Conservation (phyloP, 805 yeast genomes). For the Starmerella bombi region DNA sequence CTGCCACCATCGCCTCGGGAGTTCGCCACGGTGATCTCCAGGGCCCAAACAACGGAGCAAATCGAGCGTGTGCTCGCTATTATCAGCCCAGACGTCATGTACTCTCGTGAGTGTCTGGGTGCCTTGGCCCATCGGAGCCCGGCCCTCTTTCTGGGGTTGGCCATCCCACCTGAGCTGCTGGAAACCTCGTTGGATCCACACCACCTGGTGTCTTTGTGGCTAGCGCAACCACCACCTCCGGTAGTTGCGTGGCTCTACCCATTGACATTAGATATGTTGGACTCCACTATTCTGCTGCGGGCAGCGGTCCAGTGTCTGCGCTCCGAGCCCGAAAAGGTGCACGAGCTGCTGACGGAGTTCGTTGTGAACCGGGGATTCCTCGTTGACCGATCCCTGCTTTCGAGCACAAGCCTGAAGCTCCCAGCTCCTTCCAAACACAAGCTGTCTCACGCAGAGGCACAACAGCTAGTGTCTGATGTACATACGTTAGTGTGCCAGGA, state of each 20-base stretch:
- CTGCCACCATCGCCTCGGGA: conserved; percentile 1
- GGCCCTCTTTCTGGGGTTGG: conserved; percentile 6
- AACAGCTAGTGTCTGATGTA: background rate
- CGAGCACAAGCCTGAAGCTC: background rate
- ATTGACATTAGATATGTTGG: conserved; percentile 3
- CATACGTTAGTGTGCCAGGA: no score
- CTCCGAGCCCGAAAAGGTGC: background rate
- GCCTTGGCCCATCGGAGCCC: conserved; percentile 13
- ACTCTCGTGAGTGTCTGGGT: conserved; percentile 9
- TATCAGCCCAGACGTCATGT: conserved; percentile 7
- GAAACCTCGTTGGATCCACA: conserved; percentile 4
- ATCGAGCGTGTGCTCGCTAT: conserved; percentile 1
- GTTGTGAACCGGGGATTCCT: background rate
- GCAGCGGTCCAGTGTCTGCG: conserved; percentile 2
- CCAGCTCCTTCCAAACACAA: background rate
- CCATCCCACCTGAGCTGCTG: conserved; percentile 10
- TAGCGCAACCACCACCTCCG: conserved; percentile 3
- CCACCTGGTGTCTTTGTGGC: conserved; percentile 14
- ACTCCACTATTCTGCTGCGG: conserved; percentile 10
- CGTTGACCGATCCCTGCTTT: background rate
- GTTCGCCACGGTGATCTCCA: conserved; percentile 6
- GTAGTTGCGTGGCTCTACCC: conserved; percentile 16
- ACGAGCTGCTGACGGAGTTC: conserved; percentile 1
- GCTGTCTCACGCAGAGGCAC: background rate
- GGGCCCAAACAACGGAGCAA: background rate